A percentile compares a stretch with the other conserved stretches of the same genome.
Evolutionary conservation across 768 basidiomycete species (phyloP).

Genomic region (Hygrophoropsis aurantiaca): DNA sequence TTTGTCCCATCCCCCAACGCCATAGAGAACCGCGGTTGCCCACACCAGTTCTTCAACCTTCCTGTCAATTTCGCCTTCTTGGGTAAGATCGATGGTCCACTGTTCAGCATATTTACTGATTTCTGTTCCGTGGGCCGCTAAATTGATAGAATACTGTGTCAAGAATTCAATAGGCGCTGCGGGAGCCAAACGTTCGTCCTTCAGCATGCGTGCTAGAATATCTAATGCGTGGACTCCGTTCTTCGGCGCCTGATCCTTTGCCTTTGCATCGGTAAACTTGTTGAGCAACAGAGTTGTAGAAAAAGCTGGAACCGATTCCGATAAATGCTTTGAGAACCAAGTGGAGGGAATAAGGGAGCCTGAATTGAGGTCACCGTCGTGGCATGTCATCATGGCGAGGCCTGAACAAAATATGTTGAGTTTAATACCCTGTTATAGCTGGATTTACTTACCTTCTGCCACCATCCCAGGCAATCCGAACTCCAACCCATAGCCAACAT

Average conservation of each 20-base stretch:
- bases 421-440: conserved; percentile 44
- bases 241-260: not conserved
- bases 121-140: conserved; percentile 23
- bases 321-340: no score
- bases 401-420: conserved; percentile 16
- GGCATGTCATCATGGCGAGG: conserved; percentile 8
- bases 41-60: conserved; percentile 62
- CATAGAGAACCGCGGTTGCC: conserved; percentile 50
- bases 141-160: not conserved
- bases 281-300: conserved; percentile 3
- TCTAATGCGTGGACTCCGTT: conserved; percentile 38
- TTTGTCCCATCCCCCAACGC: conserved; percentile 46
- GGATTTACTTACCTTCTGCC: conserved; percentile 47
- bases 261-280: conserved; percentile 2
- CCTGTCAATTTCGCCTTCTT: conserved; percentile 33
- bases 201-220: conserved; percentile 47
- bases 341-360: no score
- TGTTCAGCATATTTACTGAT: conserved; percentile 35
- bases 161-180: not conserved
- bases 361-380: conserved; percentile 17
- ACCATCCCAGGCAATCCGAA: conserved; percentile 55
- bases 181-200: conserved; percentile 26
- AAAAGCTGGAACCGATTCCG: conserved; percentile 21
- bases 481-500: conserved; percentile 56
- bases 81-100: conserved; percentile 38